Conservation (phyloP, 2,329 filamentous ascomycete species). For the Biscogniauxia marginata region DNA sequence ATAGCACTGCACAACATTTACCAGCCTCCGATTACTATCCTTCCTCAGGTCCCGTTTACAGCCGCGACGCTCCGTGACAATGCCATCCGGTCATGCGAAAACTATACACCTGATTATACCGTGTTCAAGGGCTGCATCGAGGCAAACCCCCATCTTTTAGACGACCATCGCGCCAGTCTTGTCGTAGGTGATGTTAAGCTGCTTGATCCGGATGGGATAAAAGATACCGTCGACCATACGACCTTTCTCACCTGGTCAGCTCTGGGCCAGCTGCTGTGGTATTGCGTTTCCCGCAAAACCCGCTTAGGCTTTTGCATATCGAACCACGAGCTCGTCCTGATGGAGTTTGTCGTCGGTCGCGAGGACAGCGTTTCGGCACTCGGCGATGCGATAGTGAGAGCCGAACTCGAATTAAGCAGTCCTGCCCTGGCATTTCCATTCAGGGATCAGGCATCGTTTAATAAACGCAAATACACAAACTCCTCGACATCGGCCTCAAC, state of each 20-base stretch:
- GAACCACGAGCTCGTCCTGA: slow-evolving; percentile 4
- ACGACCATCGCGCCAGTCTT: slow-evolving; percentile 5
- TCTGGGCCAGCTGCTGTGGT: slow-evolving; percentile 8
- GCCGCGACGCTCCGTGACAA: not conserved
- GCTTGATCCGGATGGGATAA: not conserved
- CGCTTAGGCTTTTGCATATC: slow-evolving; percentile 12
- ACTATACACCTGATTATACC: slow-evolving; percentile 12
- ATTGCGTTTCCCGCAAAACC: slow-evolving; percentile 12
- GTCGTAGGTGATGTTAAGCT: slow-evolving; percentile 7
- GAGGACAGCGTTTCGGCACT: slow-evolving; percentile 1
- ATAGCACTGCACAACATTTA: slow-evolving; percentile 3
- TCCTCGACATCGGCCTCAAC: slow-evolving; percentile 8
- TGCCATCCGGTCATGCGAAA: not conserved
- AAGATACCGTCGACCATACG: slow-evolving; percentile 3
- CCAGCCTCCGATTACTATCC: slow-evolving; percentile 3
- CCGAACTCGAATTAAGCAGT: slow-evolving; percentile 9
- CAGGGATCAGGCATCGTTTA: not conserved
- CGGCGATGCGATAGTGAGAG: slow-evolving; percentile 6
- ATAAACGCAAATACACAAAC: slow-evolving; percentile 5
- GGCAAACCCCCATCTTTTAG: not conserved
- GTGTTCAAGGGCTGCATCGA: slow-evolving; percentile 3
- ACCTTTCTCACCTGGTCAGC: not conserved
- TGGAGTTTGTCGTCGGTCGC: slow-evolving; percentile 7
- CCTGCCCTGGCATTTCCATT: slow-evolving; percentile 1
- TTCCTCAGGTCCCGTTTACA: slow-evolving; percentile 9